phyloP scores from a whole-genome alignment of 164 flowering plant genomes.

The Houttuynia cordata region DNA sequence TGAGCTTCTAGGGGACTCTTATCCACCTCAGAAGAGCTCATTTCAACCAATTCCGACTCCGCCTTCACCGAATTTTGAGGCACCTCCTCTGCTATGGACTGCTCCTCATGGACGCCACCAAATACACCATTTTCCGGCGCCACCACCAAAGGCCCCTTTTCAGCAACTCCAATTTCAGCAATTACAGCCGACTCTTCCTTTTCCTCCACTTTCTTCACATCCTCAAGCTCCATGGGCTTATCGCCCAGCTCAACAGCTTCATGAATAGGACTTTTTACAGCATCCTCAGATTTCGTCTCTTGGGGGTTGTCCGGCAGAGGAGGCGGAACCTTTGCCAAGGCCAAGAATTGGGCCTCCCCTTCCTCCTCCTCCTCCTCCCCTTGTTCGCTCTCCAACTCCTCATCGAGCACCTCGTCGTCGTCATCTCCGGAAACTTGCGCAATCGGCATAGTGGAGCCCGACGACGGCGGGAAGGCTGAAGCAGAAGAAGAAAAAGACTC shows the following conservation, averaged over 20 bases:
- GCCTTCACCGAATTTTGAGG: not conserved
- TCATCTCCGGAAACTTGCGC: constrained; percentile 24
- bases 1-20: no score
- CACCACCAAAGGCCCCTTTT: not conserved
- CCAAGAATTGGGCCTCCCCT: constrained; percentile 12
- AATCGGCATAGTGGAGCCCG: constrained; percentile 13
- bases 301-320: not conserved
- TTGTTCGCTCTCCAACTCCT: constrained; percentile 14
- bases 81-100: not conserved
- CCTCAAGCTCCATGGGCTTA: constrained; percentile 6
- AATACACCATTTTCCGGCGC: constrained; percentile 4
- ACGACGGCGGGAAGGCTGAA: not conserved
- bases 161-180: not conserved
- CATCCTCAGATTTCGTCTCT: not conserved
- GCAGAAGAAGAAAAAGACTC: not conserved
- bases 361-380: constrained; percentile 16
- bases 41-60: not conserved
- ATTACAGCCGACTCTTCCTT: constrained; percentile 2
- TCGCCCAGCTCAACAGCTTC: constrained; percentile 2
- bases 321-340: constrained; percentile 1
- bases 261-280: not conserved
- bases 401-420: constrained; percentile 20
- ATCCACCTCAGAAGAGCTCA: no score
- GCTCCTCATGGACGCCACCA: constrained; percentile 8
- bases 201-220: not conserved